Percentiles rank a stretch among this genome's conserved stretches.
phyloP scores from a whole-genome alignment of 2,329 filamentous ascomycete species.

The Tolypocladium cylindrosporum region DNA sequence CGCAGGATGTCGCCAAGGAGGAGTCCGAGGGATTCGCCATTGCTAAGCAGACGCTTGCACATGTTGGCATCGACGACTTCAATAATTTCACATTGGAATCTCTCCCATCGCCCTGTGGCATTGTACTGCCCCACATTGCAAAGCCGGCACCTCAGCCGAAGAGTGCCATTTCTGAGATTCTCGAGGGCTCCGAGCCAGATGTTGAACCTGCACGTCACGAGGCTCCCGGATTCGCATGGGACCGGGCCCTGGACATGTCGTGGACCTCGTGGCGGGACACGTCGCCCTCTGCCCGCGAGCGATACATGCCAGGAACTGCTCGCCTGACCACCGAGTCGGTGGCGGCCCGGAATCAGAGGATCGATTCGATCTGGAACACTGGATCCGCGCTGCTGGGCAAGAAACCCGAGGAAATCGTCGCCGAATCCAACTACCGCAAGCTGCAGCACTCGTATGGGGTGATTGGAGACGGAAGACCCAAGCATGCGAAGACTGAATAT shows the following conservation, averaged over 20 bases:
- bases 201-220: not conserved
- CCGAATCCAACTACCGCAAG: constrained; percentile 19
- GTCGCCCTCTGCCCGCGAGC: not conserved
- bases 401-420: constrained; percentile 16
- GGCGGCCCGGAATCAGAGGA: constrained; percentile 13
- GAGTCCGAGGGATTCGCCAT: constrained; percentile 14
- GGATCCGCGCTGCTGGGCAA: constrained; percentile 17
- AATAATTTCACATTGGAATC: not conserved
- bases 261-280: not conserved
- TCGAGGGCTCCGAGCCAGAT: constrained; percentile 1
- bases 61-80: constrained; percentile 12
- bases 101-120: not conserved
- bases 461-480: constrained; percentile 25
- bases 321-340: not conserved
- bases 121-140: too few relatives aligned
- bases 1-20: constrained; percentile 13
- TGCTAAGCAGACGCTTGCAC: constrained; percentile 10
- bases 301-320: not conserved
- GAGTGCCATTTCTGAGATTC: not conserved
- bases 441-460: constrained; percentile 22
- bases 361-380: constrained; percentile 26
- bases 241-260: not conserved
- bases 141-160: not conserved
- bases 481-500: constrained; percentile 13
- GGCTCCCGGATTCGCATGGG: not conserved